Evolutionary conservation across 1,284 basidiomycete species (phyloP).

Genomic region (Mrakiaceae sp.): DNA sequence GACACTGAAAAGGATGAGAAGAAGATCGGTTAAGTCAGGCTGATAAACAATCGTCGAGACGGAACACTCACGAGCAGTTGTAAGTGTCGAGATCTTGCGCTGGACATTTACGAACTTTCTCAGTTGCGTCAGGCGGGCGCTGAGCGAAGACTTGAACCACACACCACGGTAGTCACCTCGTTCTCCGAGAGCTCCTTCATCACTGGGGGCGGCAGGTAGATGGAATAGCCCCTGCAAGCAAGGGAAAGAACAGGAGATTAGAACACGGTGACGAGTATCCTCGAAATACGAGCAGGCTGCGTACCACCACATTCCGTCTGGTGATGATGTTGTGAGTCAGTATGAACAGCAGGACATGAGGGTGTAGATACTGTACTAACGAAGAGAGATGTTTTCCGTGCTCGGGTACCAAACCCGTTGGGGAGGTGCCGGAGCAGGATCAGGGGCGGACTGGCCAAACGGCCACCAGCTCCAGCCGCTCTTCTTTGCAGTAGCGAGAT

Average conservation of each 20-base stretch:
- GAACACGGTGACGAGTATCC: too few species aligned
- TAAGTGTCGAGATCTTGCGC: not conserved
- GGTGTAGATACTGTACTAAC: not conserved
- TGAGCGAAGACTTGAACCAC: not conserved
- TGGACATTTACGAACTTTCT: too few species aligned
- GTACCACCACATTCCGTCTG: not conserved
- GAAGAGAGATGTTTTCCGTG: not conserved
- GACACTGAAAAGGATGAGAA: not conserved
- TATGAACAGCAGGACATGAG: not conserved
- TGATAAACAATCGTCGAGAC: not conserved
- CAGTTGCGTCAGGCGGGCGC: too few species aligned
- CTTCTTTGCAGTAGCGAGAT: not conserved
- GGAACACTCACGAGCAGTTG: not conserved
- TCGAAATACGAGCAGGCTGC: too few species aligned
- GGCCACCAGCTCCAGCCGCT: too few species aligned
- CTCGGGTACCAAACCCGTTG: conserved; percentile 1
- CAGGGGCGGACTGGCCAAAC: not conserved
- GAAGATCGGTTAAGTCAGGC: too few species aligned
- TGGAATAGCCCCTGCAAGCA: not conserved
- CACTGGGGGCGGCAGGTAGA: not conserved
- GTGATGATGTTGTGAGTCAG: not conserved
- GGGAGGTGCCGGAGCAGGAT: not conserved
- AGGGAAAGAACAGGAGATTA: too few species aligned
- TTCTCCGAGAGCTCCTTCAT: not conserved
- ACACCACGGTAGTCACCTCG: not conserved